phyloP scores from a whole-genome alignment of 805 yeast species.

The Kluyveromyces wickerhamii region DNA sequence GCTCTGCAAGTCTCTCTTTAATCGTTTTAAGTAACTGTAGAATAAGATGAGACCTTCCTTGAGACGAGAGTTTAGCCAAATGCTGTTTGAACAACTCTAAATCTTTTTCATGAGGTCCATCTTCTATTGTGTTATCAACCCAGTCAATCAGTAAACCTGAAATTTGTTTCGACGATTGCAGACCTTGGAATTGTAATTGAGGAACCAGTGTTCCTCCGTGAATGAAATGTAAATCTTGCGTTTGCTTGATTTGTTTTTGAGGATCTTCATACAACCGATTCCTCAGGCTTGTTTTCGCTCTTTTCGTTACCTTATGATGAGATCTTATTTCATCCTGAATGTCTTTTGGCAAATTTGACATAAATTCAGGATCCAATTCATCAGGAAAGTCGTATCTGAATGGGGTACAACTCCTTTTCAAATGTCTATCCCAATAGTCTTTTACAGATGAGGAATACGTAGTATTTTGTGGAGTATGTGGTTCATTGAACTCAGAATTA shows the following conservation, averaged over 20 bases:
- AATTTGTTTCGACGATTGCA: conserved; percentile 29
- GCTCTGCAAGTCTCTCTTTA: conserved; percentile 14
- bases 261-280: conserved; percentile 10
- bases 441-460: conserved; percentile 8
- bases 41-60: conserved; percentile 23
- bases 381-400: conserved; percentile 15
- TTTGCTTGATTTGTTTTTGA: conserved; percentile 9
- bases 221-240: conserved; percentile 15
- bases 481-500: conserved; percentile 7
- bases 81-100: conserved; percentile 30
- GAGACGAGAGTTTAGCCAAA: conserved; percentile 22
- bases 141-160: conserved; percentile 30
- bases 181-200: conserved; percentile 31
- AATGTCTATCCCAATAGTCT: conserved; percentile 10
- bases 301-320: conserved; percentile 35
- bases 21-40: conserved; percentile 19
- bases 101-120: conserved; percentile 37
- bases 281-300: conserved; percentile 10
- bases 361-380: conserved; percentile 57
- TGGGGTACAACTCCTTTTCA: conserved; percentile 11
- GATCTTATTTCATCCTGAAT: conserved; percentile 52
- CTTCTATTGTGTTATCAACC: conserved; percentile 28
- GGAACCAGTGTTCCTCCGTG: conserved; percentile 18
- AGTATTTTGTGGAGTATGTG: conserved; percentile 4
- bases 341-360: conserved; percentile 56